Conservation (phyloP, 768 basidiomycete species). For the Leucocoprinus sp. region DNA sequence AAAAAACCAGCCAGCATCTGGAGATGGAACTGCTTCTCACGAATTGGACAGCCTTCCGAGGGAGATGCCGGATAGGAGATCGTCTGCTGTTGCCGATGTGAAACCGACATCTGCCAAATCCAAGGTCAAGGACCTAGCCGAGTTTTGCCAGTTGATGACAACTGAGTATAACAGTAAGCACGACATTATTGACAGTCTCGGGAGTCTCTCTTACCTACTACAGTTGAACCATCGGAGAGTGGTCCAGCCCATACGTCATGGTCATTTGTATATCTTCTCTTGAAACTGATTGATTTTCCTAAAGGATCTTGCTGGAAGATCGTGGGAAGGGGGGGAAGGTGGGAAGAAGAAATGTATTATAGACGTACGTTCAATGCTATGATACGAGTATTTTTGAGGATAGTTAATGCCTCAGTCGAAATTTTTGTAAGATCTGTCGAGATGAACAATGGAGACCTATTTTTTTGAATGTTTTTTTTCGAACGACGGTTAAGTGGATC, state of each 20-base stretch:
- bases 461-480: neutral
- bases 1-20: too few relatives aligned
- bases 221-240: conserved; percentile 38
- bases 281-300: conserved; percentile 36
- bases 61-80: conserved; percentile 31
- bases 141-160: conserved; percentile 36
- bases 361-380: conserved; percentile 37
- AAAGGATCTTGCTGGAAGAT: conserved; percentile 34
- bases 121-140: conserved; percentile 31
- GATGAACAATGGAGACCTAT: conserved; percentile 34
- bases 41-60: conserved; percentile 28
- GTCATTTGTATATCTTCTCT: conserved; percentile 40
- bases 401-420: conserved; percentile 25
- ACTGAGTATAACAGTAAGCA: too few relatives aligned
- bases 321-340: neutral
- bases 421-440: conserved; percentile 33
- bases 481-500: too few relatives aligned
- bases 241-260: conserved; percentile 42
- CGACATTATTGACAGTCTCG: too few relatives aligned
- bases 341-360: neutral
- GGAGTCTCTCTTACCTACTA: conserved; percentile 35
- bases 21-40: conserved; percentile 24
- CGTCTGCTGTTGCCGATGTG: conserved; percentile 29
- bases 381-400: conserved; percentile 33
- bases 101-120: conserved; percentile 35